These are phyloP conservation scores for Penicillium riverlandense DNA, from an alignment of 495 filamentous ascomycete species.

Conservation along the genomic window DNA sequence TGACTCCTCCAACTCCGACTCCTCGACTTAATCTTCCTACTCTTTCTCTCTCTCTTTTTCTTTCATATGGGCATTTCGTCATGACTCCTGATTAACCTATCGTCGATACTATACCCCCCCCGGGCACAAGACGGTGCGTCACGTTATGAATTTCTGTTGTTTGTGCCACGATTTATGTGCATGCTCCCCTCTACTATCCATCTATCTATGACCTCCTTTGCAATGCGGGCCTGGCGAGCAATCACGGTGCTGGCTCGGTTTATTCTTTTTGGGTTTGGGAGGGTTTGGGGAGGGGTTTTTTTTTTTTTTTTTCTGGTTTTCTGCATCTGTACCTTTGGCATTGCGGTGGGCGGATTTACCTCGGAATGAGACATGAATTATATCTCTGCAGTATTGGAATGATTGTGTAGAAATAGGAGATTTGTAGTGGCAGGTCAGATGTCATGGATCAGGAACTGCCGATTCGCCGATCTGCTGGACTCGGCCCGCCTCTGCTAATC, in stretches of 20 bases:
- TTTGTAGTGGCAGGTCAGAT: no score
- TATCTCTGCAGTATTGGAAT: no score
- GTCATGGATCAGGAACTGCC: no score
- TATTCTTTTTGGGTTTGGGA: background rate
- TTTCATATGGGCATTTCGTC: background rate
- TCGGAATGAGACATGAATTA: slow-evolving; percentile 16
- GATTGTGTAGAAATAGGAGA: no score
- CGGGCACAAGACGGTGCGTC: no score
- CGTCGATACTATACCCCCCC: slow-evolving; percentile 1
- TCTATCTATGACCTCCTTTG: slow-evolving; percentile 1
- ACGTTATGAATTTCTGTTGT: no score
- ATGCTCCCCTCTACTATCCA: background rate
- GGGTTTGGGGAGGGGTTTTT: no score
- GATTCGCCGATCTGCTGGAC: slow-evolving; percentile 13
- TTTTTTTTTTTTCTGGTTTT: background rate
- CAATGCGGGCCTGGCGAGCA: background rate
- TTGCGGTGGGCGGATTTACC: slow-evolving; percentile 4
- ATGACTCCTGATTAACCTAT: background rate
- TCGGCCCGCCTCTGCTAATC: slow-evolving; percentile 14
- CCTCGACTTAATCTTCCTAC: slow-evolving; percentile 6
- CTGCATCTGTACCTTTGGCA: slow-evolving; percentile 8
- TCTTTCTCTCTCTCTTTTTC: background rate
- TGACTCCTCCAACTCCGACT: slow-evolving; percentile 24
- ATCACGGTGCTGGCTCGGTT: background rate
- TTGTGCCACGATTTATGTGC: no score